Base-by-base conservation (phyloP, 106 monocot genomes). In the Vanilla planifolia region DNA sequence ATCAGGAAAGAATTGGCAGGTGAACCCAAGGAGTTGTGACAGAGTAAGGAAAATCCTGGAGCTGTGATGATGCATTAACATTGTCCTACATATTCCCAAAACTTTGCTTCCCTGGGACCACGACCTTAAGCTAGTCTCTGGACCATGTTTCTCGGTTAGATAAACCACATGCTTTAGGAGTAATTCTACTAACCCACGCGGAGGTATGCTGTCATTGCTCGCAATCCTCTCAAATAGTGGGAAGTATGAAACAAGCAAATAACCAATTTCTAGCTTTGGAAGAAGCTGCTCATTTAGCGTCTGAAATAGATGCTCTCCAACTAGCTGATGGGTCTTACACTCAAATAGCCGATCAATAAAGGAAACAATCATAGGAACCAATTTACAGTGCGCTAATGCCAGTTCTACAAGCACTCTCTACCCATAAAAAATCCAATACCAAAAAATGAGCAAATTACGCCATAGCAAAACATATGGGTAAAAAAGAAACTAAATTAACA, bases 71-170 rank as follows among this genome's bases (percentile, higher is more conserved):
- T 80, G 75, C 70, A 59, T 73, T 17, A 90, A 55, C 79, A 90
- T 62, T 40, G 68, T 69, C 41, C 81, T 63, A 66, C 96, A 96
- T 46, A 90, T 85, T 24, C 79, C 73, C 63, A 96, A 65, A 21
- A 96, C 74, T 65, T 79, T 80, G 65, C 84, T 87, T 11, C 95
- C 89, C 35, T 84, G 83, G 39, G 90, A 84, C 90, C 96, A 96
- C 43, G 81, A 79, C 44, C 74, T 70, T 48, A 80, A 52, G 14
- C 79, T 73, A 39, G 84, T 66, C 7, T 84, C 81, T 29, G 84
- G 76, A 8, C 84, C 74, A 67, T 90, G 90, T 15, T 84, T 87
- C 32, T 72, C 67, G 2, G 75, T 56, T 2, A 96, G 77, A 72
- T 43, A 87, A 34, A 71, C 45, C 62, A 90, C 84, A 35, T 77